phyloP scores from a whole-genome alignment of 495 filamentous ascomycete genomes.

The Daldinia loculata region DNA sequence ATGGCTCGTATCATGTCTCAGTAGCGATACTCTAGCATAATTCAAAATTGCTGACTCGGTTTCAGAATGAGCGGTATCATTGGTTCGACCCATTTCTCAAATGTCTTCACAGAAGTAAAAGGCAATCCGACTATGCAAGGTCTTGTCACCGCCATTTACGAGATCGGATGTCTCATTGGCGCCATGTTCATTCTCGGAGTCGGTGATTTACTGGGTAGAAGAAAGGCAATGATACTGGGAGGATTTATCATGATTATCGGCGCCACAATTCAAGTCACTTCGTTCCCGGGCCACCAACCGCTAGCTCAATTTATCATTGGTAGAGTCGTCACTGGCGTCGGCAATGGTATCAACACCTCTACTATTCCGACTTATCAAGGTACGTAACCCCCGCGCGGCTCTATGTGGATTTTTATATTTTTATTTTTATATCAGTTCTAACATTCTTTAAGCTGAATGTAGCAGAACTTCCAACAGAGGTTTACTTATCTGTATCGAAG shows the following conservation, averaged over 20 bases:
- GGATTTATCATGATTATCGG: constrained; percentile 74
- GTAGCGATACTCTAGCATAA: neutral
- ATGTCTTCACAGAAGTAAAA: constrained; percentile 72
- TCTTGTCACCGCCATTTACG: constrained; percentile 83
- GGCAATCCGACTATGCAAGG: constrained; percentile 78
- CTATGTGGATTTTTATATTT: neutral
- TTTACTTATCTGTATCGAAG: constrained; percentile 79
- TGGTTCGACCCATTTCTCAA: constrained; percentile 73
- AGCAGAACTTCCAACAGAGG: constrained; percentile 74
- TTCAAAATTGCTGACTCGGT: constrained; percentile 52
- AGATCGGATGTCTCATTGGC: constrained; percentile 78
- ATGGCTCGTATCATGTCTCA: neutral
- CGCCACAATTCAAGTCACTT: constrained; percentile 69
- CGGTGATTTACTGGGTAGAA: constrained; percentile 74
- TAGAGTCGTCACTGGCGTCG: constrained; percentile 73
- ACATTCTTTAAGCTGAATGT: constrained; percentile 49
- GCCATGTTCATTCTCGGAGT: constrained; percentile 74
- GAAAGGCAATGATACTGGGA: constrained; percentile 64
- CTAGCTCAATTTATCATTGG: constrained; percentile 76
- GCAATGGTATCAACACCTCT: constrained; percentile 80
- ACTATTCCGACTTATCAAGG: constrained; percentile 77
- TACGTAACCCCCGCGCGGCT: constrained; percentile 60
- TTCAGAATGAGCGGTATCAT: constrained; percentile 80
- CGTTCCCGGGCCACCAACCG: constrained; percentile 48
- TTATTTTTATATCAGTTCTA: constrained; percentile 5